Conservation (phyloP, 2,329 filamentous ascomycete species). For the Neurospora crassa region DNA sequence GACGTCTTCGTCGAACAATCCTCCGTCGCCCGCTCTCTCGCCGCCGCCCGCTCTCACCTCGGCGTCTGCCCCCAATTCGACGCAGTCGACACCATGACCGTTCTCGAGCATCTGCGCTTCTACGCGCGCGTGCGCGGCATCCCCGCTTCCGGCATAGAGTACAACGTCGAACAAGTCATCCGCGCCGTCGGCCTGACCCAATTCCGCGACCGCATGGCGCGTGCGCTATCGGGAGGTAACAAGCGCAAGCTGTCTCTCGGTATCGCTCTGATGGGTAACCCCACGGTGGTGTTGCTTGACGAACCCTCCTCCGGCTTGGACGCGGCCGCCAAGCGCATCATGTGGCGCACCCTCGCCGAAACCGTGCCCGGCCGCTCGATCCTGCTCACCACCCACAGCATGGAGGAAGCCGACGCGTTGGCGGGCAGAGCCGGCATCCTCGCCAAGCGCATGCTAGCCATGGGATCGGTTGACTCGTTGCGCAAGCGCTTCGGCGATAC, state of each 20-base stretch:
- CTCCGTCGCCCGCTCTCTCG: slow-evolving; percentile 63
- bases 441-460: slow-evolving; percentile 73
- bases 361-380: slow-evolving; percentile 71
- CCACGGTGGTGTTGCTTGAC: slow-evolving; percentile 76
- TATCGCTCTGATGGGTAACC: slow-evolving; percentile 89
- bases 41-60: slow-evolving; percentile 63
- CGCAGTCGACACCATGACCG: slow-evolving; percentile 86
- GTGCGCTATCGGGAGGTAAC: slow-evolving; percentile 78
- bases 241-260: slow-evolving; percentile 86
- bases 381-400: slow-evolving; percentile 82
- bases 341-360: slow-evolving; percentile 78
- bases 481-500: slow-evolving; percentile 67
- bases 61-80: slow-evolving; percentile 90
- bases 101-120: slow-evolving; percentile 75
- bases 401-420: slow-evolving; percentile 91
- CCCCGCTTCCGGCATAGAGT: slow-evolving; percentile 46
- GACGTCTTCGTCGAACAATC: slow-evolving; percentile 73
- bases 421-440: slow-evolving; percentile 80
- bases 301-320: slow-evolving; percentile 87
- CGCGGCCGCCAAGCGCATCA: slow-evolving; percentile 79
- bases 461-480: slow-evolving; percentile 66
- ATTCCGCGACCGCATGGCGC: slow-evolving; percentile 66
- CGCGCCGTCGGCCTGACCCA: slow-evolving; percentile 65
- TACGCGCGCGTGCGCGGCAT: slow-evolving; percentile 82
- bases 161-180: slow-evolving; percentile 73